These are phyloP conservation scores for Suillus variegatus DNA, from an alignment of 768 basidiomycete genomes.

Conservation along the genomic window DNA sequence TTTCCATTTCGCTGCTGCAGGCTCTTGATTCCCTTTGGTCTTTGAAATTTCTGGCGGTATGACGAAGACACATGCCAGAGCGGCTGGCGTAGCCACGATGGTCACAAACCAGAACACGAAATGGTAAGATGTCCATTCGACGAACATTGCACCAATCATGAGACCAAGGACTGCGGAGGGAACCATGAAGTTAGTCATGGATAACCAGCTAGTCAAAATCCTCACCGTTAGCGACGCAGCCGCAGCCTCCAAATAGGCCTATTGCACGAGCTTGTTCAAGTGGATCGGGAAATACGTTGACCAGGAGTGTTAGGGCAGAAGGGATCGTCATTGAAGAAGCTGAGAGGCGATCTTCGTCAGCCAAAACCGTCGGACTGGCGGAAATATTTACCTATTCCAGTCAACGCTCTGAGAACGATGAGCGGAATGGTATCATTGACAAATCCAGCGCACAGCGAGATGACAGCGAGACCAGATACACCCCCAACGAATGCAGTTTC, in stretches of 20 bases:
- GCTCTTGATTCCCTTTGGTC: conserved; percentile 6
- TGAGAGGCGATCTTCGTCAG: conserved; percentile 18
- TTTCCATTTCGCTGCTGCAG: conserved; percentile 22
- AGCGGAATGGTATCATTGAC: conserved; percentile 45
- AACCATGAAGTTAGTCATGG: not conserved
- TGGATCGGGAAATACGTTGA: conserved; percentile 50
- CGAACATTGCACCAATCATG: conserved; percentile 47
- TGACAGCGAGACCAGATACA: conserved; percentile 39
- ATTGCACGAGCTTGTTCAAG: conserved; percentile 49
- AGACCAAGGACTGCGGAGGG: conserved; percentile 38
- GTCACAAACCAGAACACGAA: conserved; percentile 55
- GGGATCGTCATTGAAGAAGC: conserved; percentile 53
- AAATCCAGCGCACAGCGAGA: conserved; percentile 51
- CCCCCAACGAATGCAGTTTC: conserved; percentile 46
- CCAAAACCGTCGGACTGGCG: not conserved
- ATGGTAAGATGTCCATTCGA: conserved; percentile 41
- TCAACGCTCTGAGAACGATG: conserved; percentile 52
- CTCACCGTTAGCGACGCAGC: conserved; percentile 46
- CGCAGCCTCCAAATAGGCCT: conserved; percentile 45
- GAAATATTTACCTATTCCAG: conserved; percentile 42
- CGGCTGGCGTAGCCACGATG: conserved; percentile 37
- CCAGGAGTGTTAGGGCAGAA: conserved; percentile 49
- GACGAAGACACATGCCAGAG: conserved; percentile 32
- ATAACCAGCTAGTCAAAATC: not conserved
- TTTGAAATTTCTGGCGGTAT: conserved; percentile 30